Evolutionary conservation across 73 alveolate species (phyloP).

Genomic region (Urostyla sp.): DNA sequence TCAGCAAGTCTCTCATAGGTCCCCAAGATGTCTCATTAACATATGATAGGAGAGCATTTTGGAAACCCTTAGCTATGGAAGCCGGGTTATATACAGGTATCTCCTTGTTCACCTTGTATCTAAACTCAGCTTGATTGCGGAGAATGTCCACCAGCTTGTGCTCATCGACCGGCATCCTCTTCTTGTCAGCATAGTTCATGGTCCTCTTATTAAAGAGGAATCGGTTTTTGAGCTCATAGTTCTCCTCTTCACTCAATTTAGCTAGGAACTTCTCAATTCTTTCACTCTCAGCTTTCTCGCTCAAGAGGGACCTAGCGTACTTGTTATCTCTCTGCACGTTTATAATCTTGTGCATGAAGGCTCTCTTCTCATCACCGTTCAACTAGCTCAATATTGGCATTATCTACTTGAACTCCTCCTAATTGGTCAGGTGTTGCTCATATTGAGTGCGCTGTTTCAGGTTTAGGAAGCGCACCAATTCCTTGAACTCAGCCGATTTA

Average conservation of each 20-base stretch:
- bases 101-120: conserved; percentile 11
- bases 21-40: conserved; percentile 54
- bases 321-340: not conserved
- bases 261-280: conserved; percentile 60
- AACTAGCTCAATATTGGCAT: conserved; percentile 55
- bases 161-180: conserved; percentile 58
- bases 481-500: conserved; percentile 50
- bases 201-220: conserved; percentile 45
- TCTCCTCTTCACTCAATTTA: conserved; percentile 63
- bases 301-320: not conserved
- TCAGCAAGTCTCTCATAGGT: conserved; percentile 37
- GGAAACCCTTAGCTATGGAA: not conserved
- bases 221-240: conserved; percentile 54
- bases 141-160: conserved; percentile 54
- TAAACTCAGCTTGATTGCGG: conserved; percentile 54
- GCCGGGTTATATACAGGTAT: conserved; percentile 6
- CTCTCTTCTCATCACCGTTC: conserved; percentile 46
- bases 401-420: conserved; percentile 47
- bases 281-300: not conserved
- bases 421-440: conserved; percentile 19
- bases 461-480: conserved; percentile 17
- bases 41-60: conserved; percentile 39
- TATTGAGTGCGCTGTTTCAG: conserved; percentile 28
- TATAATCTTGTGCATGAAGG: conserved; percentile 54
- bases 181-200: conserved; percentile 59